Evolutionary conservation across 2,329 filamentous ascomycete species (phyloP).

Genomic region (Monosporascus sp.): DNA sequence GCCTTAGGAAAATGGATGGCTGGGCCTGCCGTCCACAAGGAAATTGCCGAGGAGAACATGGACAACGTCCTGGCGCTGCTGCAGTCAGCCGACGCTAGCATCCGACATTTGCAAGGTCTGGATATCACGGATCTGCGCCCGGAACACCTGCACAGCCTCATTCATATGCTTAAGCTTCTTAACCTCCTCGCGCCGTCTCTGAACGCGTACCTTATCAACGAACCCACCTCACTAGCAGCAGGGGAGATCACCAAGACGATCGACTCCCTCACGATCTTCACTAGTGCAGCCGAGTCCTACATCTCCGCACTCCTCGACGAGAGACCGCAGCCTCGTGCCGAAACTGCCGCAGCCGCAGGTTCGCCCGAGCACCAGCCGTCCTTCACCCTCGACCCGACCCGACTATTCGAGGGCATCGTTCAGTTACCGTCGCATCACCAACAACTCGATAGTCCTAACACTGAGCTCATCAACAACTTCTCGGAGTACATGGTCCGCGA

Average conservation of each 20-base stretch:
- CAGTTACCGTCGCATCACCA: background rate
- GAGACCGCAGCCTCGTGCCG: too few species aligned
- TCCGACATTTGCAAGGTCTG: constrained; percentile 20
- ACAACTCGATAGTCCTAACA: background rate
- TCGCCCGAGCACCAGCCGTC: background rate
- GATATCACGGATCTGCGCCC: constrained; percentile 11
- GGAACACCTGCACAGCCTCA: constrained; percentile 19
- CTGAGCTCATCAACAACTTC: constrained; percentile 34
- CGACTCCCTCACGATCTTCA: constrained; percentile 19
- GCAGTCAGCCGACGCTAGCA: constrained; percentile 21
- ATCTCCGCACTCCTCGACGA: constrained; percentile 12
- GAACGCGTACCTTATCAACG: constrained; percentile 20
- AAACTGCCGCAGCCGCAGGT: too few species aligned
- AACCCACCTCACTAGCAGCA: constrained; percentile 11
- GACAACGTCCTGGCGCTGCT: constrained; percentile 28
- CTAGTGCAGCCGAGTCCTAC: constrained; percentile 15
- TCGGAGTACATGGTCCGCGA: constrained; percentile 38
- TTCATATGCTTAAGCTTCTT: constrained; percentile 16
- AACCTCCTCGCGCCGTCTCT: constrained; percentile 26
- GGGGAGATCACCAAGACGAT: constrained; percentile 10
- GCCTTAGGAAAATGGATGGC: constrained; percentile 35
- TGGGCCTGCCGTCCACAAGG: constrained; percentile 29
- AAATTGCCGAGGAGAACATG: constrained; percentile 31
- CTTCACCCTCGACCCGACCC: constrained; percentile 9
- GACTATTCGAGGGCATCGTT: constrained; percentile 18